These are phyloP conservation scores for Suhomyces xylopsoci DNA, from an alignment of 805 yeast species.

Conservation along the genomic window DNA sequence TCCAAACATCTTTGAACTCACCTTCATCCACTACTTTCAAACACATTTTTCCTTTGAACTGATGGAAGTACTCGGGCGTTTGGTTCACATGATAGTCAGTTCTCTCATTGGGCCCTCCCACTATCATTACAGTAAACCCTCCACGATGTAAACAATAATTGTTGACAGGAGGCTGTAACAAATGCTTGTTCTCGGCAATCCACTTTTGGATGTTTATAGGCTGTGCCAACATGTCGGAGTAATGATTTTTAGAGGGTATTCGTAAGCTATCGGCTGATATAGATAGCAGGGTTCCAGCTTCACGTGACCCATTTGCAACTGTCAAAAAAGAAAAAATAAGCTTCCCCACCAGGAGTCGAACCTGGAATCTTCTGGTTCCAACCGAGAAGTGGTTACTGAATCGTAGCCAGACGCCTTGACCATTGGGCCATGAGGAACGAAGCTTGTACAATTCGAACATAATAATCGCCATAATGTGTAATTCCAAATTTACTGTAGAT, in stretches of 20 bases:
- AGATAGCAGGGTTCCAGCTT: not conserved
- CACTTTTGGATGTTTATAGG: slow-evolving; percentile 81
- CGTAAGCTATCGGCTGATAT: not conserved
- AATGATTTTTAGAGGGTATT: not conserved
- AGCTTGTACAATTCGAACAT: slow-evolving; percentile 19
- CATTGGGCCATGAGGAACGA: slow-evolving; percentile 74
- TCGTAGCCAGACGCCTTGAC: slow-evolving; percentile 76
- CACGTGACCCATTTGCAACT: not conserved
- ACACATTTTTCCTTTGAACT: slow-evolving; percentile 82
- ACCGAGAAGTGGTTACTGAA: slow-evolving; percentile 41
- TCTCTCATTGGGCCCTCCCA: slow-evolving; percentile 93
- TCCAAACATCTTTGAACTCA: slow-evolving; percentile 67
- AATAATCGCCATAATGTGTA: not conserved
- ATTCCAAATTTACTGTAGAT: not conserved
- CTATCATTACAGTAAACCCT: slow-evolving; percentile 92
- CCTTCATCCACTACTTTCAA: slow-evolving; percentile 74
- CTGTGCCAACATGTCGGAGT: slow-evolving; percentile 43
- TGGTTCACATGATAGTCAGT: slow-evolving; percentile 92
- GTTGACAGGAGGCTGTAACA: slow-evolving; percentile 88
- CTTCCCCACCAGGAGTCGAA: slow-evolving; percentile 54
- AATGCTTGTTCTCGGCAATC: slow-evolving; percentile 71
- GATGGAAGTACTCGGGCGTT: slow-evolving; percentile 92
- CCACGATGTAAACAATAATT: slow-evolving; percentile 88
- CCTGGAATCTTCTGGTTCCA: slow-evolving; percentile 52
- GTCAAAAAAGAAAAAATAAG: slow-evolving; percentile 11